A percentile compares a stretch with the other conserved stretches of the same genome.
Evolutionary conservation across 371 early-diverging fungal genomes (phyloP).

Genomic region (Mucor piriformis): DNA sequence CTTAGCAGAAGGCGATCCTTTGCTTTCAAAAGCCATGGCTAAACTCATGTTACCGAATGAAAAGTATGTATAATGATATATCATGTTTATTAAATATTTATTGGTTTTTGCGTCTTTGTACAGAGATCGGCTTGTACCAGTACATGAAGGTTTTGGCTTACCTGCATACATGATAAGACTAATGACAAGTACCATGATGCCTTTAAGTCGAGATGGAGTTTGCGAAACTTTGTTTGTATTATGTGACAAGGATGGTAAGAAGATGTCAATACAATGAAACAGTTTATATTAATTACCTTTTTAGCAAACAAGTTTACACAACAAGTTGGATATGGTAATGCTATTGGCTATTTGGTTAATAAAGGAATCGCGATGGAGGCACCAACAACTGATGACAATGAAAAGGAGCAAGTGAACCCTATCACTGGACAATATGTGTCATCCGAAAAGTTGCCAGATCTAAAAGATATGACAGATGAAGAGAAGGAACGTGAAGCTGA

Average conservation of each 20-base stretch:
- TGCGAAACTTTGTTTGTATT: conserved; percentile 77
- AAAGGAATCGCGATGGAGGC: conserved; percentile 59
- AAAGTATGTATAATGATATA: conserved; percentile 65
- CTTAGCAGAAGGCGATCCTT: conserved; percentile 52
- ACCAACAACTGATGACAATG: conserved; percentile 17
- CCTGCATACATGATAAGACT: conserved; percentile 71
- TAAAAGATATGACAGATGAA: conserved; percentile 90
- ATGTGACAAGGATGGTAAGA: conserved; percentile 79
- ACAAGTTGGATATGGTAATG: conserved; percentile 92
- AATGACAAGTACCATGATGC: conserved; percentile 72
- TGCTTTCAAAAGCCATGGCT: conserved; percentile 39
- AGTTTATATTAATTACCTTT: not conserved
- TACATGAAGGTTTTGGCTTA: conserved; percentile 71
- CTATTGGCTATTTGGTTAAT: conserved; percentile 84
- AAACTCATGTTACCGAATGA: conserved; percentile 59
- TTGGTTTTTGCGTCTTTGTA: not conserved
- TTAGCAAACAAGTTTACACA: conserved; percentile 71
- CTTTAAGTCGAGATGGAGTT: conserved; percentile 66
- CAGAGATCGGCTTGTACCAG: conserved; percentile 75
- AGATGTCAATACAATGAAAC: not conserved
- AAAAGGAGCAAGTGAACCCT: conserved; percentile 67
- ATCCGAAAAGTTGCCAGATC: conserved; percentile 51
- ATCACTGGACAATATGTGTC: conserved; percentile 78
- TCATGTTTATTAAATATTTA: too few relatives aligned
- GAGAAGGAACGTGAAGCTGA: conserved; percentile 96